Evolutionary conservation across 1,139 yeast genomes (phyloP), one percentile per base, ranked within the genome.

Genomic region (Torulaspora pretoriensis): DNA sequence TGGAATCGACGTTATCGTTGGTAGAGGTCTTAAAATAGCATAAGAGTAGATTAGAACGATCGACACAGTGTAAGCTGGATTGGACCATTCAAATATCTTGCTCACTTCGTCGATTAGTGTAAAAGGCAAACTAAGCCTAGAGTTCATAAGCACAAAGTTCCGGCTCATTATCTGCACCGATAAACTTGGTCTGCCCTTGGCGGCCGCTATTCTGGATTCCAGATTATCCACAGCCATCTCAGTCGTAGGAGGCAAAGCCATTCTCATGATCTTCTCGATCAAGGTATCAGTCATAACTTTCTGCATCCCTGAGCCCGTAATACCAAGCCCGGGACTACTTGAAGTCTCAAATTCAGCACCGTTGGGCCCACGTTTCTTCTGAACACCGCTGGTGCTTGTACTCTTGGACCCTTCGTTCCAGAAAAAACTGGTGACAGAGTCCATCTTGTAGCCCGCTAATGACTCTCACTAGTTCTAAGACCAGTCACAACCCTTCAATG

Each of bases 91-190:
- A 53, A 79, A 67, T 41, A 81, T 69, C 35, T 68, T 67, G 22
- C 79, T 72, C 6, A 79, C 56, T 42, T 73, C 71, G 61, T 86
- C 92, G 24, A 83, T 65, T 7, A 77, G 43, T 43, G 74, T 60
- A 60, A 83, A 87, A 0, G 86, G 78, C 1, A 72, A 60, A 4
- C 86, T 75, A 12, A 84, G 63, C 41, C 96, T 67, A 16, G 86
- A 78, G 47, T 80, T 79, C 69, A 87, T 69, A 51, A 73, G 72
- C 27, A 83, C 78, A 47, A 85, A 76, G 61, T 88, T 86, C 50
- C 73, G 76, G 34, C 88, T 77, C 83, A 85, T 83, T 8, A 75
- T 56, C 36, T 78, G 85, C 41, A 86, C 78, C 23, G 88, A 81
- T 29, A 88, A 67, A 13, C 79, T 78, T 0, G 95, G 94, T 41